Conservation (phyloP, 2,329 filamentous ascomycete genomes). For the Didymella keratinophila region DNA sequence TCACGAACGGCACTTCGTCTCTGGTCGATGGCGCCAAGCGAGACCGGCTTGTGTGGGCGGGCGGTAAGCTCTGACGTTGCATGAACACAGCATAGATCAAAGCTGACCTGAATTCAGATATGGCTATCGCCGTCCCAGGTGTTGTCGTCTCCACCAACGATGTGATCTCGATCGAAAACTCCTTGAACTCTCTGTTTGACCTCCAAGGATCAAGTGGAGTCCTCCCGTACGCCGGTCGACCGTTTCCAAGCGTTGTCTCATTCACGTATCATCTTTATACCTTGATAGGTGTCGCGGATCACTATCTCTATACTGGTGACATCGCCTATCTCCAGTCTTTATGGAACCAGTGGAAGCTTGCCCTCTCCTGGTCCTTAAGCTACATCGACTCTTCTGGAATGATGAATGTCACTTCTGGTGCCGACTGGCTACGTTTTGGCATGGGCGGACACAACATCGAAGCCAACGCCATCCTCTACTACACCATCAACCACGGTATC, state of each 20-base stretch:
- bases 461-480: conserved; percentile 57
- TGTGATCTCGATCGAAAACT: conserved; percentile 59
- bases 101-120: conserved; percentile 52
- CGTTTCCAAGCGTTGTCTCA: conserved; percentile 52
- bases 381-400: conserved; percentile 55
- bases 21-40: conserved; percentile 65
- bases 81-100: background rate
- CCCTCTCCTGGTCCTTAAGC: conserved; percentile 52
- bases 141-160: conserved; percentile 65
- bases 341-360: conserved; percentile 57
- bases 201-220: conserved; percentile 56
- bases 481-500: conserved; percentile 62
- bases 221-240: conserved; percentile 61
- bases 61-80: conserved; percentile 39
- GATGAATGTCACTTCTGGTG: conserved; percentile 56
- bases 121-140: conserved; percentile 64
- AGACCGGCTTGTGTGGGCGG: conserved; percentile 67
- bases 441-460: conserved; percentile 61
- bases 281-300: conserved; percentile 56
- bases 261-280: conserved; percentile 66
- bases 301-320: conserved; percentile 56
- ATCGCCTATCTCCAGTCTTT: conserved; percentile 50
- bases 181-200: conserved; percentile 58
- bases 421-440: conserved; percentile 60
- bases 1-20: conserved; percentile 50